Percentiles rank a stretch among this genome's conserved stretches.
phyloP scores from a whole-genome alignment of 768 basidiomycete species.

The Suillus luteus region DNA sequence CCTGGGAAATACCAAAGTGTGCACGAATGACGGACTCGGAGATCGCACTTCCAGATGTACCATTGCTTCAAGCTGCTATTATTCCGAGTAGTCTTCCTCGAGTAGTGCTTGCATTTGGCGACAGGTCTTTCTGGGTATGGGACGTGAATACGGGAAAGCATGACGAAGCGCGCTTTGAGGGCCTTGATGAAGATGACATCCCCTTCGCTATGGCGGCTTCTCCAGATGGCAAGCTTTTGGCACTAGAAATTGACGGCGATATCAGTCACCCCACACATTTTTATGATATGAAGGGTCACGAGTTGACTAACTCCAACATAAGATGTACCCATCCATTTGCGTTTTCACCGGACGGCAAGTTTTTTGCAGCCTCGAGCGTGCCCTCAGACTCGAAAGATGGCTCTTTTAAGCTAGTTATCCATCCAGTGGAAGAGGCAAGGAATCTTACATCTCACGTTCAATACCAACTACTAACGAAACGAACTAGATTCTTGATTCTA shows the following conservation, averaged over 20 bases:
- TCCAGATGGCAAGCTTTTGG: slow-evolving; percentile 1
- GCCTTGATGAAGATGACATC: background rate
- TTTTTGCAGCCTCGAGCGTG: background rate
- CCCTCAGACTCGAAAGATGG: slow-evolving; percentile 4
- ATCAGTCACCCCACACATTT: background rate
- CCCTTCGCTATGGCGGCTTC: background rate
- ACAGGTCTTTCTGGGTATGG: slow-evolving; percentile 6
- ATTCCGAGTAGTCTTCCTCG: background rate
- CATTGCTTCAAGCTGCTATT: slow-evolving; percentile 3
- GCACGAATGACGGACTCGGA: background rate
- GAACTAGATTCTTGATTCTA: background rate
- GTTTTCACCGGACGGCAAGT: background rate
- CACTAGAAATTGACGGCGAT: background rate
- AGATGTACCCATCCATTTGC: slow-evolving; percentile 7
- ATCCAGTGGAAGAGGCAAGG: slow-evolving; percentile 4
- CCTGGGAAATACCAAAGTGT: slow-evolving; percentile 2
- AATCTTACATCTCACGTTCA: background rate
- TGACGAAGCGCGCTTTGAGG: background rate
- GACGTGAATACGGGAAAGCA: background rate
- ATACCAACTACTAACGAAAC: background rate
- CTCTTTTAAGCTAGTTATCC: background rate
- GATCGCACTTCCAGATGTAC: background rate
- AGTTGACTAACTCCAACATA: background rate
- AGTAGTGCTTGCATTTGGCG: slow-evolving; percentile 7
- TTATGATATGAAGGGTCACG: background rate